phyloP scores from a whole-genome alignment of 257 asterid genomes.

The Ilex asprella region DNA sequence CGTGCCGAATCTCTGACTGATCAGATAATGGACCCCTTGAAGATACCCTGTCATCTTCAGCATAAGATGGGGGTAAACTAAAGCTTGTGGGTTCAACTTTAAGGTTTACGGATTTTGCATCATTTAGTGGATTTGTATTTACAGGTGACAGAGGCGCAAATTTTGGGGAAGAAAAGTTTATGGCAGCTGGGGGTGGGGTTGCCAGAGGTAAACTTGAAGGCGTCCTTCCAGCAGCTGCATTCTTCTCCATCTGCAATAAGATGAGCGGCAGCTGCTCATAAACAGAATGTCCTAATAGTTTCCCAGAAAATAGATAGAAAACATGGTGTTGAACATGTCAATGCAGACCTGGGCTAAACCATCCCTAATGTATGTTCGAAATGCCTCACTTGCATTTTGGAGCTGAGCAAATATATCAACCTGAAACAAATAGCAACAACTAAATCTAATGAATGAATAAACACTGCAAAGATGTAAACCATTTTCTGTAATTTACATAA shows the following conservation, averaged over 20 bases:
- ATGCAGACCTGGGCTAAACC: conserved; percentile 85
- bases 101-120: conserved; percentile 41
- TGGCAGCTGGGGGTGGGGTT: conserved; percentile 84
- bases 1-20: conserved; percentile 42
- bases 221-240: conserved; percentile 96
- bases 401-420: conserved; percentile 95
- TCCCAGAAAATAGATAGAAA: not conserved
- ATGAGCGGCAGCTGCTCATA: not conserved
- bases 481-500: too few species aligned
- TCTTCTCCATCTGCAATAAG: conserved; percentile 87
- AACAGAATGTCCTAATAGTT: not conserved
- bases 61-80: conserved; percentile 73
- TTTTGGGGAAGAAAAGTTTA: conserved; percentile 71
- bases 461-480: too few species aligned
- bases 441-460: not conserved
- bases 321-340: conserved; percentile 1
- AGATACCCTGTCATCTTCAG: conserved; percentile 51
- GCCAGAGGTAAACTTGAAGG: conserved; percentile 95
- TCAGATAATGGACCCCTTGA: conserved; percentile 41
- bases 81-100: conserved; percentile 77
- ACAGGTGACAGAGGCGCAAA: conserved; percentile 71
- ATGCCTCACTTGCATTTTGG: conserved; percentile 98
- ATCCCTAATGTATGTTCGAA: conserved; percentile 92
- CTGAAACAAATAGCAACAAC: conserved; percentile 32
- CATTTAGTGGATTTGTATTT: conserved; percentile 51